Evolutionary conservation across 1,284 basidiomycete species (phyloP), one percentile per base, ranked within the genome.

Genomic region (Cutaneotrichosporon curvatum): DNA sequence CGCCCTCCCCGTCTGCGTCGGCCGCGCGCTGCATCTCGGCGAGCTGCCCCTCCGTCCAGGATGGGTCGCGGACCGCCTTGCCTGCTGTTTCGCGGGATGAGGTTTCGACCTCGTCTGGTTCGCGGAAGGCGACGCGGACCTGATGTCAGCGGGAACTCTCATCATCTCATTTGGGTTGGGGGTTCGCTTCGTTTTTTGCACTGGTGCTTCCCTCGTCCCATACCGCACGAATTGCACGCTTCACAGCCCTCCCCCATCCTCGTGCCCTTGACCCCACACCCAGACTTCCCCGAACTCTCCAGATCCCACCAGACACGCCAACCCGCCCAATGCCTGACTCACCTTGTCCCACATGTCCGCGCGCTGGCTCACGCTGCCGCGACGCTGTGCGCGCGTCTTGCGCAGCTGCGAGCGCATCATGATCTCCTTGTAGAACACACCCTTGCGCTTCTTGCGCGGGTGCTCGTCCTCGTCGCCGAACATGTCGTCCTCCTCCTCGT

Each of bases 371-470:
- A 49, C 37, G 30, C 60, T 57, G 31, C 52, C 53, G 42, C 51
- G 50, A 15, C 45, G 46, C 44, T 56, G 40, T 14, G 45, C 42
- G 12, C 87, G 79, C 65, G 83, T 86, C 75, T 89, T 90, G 70
- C 88, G 87, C 39, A 92, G 73, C 18, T 81, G 74, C 78, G 88
- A 87, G 67, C 87, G 87, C 50, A 85, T 80, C 65, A 84, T 82
- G 50, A 91, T 85, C 61, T 83, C 83, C 71, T 88, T 89, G 75
- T 87, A 90, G 67, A 86, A 89, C 0, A 82, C 88, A 15, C 84
- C 87, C 58, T 80, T 81, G 30, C 68, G 68, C 48, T 76, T 60
- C 55, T 69, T 71, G 10, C 56, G 41, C 4, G 41, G 51, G 32
- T 50, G 43, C 18, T 43, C 45, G 23, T 47, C 50, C 30, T 44